Base-by-base conservation (phyloP, 176 grass and related monocot genomes). In the Oryza glumipatula region DNA sequence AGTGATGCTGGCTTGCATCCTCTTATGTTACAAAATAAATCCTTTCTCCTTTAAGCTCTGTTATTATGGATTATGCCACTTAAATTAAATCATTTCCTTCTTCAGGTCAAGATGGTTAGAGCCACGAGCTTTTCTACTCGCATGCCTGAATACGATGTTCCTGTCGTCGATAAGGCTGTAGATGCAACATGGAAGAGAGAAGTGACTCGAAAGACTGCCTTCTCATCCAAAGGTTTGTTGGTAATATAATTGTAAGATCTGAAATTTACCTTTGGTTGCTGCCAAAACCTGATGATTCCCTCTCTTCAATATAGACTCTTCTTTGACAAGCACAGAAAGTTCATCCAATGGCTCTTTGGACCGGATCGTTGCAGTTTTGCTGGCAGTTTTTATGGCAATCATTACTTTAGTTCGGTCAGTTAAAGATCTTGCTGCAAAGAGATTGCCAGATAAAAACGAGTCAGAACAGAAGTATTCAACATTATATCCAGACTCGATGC, bases 101-200 rank as follows among this genome's bases (percentile, higher is more conserved):
- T 76, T 80, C 85, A 99, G 91, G 91, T 90, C 65, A 99, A 88
- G 85, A 94, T 92, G 76, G 88, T 94, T 24, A 96, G 92, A 75
- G 88, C 89, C 82, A 61, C 84, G 32, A 99, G 94, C 91, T 99
- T 94, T 77, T 91, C 91, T 90, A 84, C 92, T 45, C 84, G 88
- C 38, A 85, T 91, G 66, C 88, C 86, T 44, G 89, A 91, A 81
- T 89, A 89, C 65, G 96, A 96, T 30, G 33, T 99, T 89, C 93
- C 96, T 86, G 88, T 99, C 0, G 81, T 99, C 70, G 94, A 99
- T 84, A 99, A 96, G 86, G 93, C 86, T 87, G 96, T 99, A 15
- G 91, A 94, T 94, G 82, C 88, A 54, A 89, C 82, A 80, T 96
- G 91, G 85, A 99, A 88, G 76, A 96, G 84, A 84, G 89, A 96